Conservation (phyloP, 306 rosid genomes). For the Cajanus cajan region DNA sequence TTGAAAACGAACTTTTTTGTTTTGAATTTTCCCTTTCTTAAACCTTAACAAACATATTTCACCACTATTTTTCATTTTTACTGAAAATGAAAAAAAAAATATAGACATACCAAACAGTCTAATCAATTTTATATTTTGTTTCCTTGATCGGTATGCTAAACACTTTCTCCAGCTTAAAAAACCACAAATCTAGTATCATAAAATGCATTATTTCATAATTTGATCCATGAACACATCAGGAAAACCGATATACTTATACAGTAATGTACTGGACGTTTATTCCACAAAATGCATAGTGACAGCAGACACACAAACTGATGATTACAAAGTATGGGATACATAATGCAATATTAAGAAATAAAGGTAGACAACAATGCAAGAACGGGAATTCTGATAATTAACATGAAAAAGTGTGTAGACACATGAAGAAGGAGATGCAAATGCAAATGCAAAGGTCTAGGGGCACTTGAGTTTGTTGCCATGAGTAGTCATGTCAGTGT, state of each 20-base stretch:
- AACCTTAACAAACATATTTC: no score
- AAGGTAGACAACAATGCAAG: background rate
- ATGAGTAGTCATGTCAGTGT: constrained; percentile 49
- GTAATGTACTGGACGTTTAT: background rate
- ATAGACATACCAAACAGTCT: no score
- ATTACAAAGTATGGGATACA: background rate
- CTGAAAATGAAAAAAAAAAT: no score
- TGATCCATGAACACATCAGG: background rate
- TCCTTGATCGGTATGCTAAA: background rate
- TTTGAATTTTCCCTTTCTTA: no score
- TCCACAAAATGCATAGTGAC: background rate
- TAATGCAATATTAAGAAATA: background rate
- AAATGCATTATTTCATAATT: background rate
- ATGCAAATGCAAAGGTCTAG: background rate
- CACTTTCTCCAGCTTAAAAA: background rate
- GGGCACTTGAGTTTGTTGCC: constrained; percentile 49
- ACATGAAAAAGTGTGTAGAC: background rate
- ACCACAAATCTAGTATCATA: background rate
- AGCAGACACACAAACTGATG: background rate
- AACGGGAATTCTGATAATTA: background rate
- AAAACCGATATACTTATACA: background rate
- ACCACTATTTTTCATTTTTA: no score
- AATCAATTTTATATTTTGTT: no score
- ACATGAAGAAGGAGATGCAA: no score
- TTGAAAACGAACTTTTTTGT: no score